phyloP scores from a whole-genome alignment of 2,329 filamentous ascomycete species.

The Diaporthe citrichinensis region DNA sequence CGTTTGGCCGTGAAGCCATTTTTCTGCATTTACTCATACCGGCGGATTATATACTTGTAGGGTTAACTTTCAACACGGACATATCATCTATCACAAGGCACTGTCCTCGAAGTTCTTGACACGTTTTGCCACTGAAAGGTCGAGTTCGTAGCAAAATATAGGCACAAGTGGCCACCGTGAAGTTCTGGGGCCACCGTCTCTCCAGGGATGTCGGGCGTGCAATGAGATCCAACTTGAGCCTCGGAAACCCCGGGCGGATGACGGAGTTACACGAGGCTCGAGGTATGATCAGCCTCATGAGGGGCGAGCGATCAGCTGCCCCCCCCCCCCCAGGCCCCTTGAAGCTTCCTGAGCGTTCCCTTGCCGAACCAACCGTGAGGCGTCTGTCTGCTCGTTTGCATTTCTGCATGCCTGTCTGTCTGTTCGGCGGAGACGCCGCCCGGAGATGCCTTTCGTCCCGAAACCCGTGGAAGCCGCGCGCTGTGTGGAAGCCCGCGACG shows the following conservation, averaged over 20 bases:
- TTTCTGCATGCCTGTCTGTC: not conserved
- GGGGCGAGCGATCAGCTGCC: not conserved
- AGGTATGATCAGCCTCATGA: not conserved
- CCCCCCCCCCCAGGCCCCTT: too few relatives aligned
- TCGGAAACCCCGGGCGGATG: not conserved
- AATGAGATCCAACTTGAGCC: not conserved
- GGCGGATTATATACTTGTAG: not conserved
- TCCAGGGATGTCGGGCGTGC: not conserved
- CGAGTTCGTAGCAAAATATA: not conserved
- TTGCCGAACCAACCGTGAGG: not conserved
- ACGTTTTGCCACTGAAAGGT: not conserved
- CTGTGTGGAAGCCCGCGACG: not conserved
- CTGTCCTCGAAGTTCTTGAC: not conserved
- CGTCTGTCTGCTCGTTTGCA: too few relatives aligned
- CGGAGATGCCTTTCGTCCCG: not conserved
- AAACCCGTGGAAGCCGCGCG: not conserved
- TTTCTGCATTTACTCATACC: slow-evolving; percentile 4
- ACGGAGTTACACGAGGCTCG: slow-evolving; percentile 1
- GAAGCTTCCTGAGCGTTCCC: not conserved
- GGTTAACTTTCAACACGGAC: too few relatives aligned
- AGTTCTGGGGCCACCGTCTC: not conserved
- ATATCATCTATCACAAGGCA: not conserved
- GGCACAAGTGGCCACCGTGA: not conserved
- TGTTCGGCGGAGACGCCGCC: not conserved
- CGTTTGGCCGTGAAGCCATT: not conserved